phyloP scores from a whole-genome alignment of 2,329 filamentous ascomycete species.

The Colletotrichum kahawae region DNA sequence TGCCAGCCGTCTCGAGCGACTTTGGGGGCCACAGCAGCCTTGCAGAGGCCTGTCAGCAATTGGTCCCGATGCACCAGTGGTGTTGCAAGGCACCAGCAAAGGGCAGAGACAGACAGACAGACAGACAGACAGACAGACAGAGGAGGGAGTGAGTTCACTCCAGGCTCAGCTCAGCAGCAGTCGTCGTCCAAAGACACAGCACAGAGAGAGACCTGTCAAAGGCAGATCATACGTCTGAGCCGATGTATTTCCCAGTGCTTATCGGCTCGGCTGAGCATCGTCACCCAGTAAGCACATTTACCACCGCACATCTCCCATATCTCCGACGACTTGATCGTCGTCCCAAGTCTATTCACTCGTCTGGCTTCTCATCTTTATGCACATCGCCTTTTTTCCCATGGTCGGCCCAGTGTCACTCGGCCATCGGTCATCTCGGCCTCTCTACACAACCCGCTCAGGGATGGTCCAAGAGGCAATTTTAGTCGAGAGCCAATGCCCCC shows the following conservation, averaged over 20 bases:
- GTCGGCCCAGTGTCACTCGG: slow-evolving; percentile 11
- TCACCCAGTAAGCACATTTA: neutral
- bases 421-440: slow-evolving; percentile 18
- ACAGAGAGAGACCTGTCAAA: neutral
- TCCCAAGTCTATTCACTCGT: neutral
- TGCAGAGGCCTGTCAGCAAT: neutral
- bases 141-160: neutral
- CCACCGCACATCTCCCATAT: neutral
- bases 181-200: neutral
- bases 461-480: slow-evolving; percentile 22
- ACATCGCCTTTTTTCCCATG: slow-evolving; percentile 16
- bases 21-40: neutral
- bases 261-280: neutral
- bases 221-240: neutral
- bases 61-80: neutral
- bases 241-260: neutral
- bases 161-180: neutral
- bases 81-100: neutral
- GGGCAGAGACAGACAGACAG: neutral
- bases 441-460: slow-evolving; percentile 15
- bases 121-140: neutral
- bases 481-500: neutral
- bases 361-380: slow-evolving; percentile 1
- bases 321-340: slow-evolving; percentile 2
- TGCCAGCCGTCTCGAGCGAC: neutral